Evolutionary conservation across 345 rosid genomes (phyloP).

Genomic region (Gynandropsis gynandra): DNA sequence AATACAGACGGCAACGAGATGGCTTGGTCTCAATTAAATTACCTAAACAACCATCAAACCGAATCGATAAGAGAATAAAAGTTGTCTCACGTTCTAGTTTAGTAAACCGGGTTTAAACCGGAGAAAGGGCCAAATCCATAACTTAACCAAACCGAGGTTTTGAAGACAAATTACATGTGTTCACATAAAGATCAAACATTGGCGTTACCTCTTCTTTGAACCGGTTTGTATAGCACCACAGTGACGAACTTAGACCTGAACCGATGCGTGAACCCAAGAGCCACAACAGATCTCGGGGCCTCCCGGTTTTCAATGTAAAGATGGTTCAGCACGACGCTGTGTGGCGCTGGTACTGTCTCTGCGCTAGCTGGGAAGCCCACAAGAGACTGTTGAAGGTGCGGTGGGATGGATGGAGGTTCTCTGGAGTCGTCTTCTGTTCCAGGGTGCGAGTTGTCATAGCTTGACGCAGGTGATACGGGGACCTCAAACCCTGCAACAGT

Average conservation of each 20-base stretch:
- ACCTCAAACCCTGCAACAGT: conserved; percentile 85
- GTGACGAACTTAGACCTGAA: conserved; percentile 83
- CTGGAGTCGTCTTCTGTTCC: conserved; percentile 70
- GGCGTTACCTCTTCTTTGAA: conserved; percentile 55
- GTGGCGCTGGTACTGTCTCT: conserved; percentile 50
- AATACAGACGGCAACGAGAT: conserved; percentile 9
- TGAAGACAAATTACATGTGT: too few species aligned
- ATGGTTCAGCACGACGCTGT: conserved; percentile 70
- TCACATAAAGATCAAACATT: conserved; percentile 38
- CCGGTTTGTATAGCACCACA: conserved; percentile 89
- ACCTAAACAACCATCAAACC: conserved; percentile 17
- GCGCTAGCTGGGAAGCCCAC: conserved; percentile 45
- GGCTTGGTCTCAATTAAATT: conserved; percentile 7
- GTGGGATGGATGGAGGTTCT: conserved; percentile 80
- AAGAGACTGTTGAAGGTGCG: conserved; percentile 63
- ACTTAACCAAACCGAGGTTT: conserved; percentile 5
- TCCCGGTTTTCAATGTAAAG: conserved; percentile 85
- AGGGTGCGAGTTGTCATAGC: conserved; percentile 66
- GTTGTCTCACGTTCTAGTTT: conserved; percentile 8
- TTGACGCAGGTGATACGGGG: conserved; percentile 83
- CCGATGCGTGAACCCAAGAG: conserved; percentile 90
- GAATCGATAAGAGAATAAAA: conserved; percentile 6
- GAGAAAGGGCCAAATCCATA: conserved; percentile 5
- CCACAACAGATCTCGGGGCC: conserved; percentile 79
- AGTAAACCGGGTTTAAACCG: conserved; percentile 12